A percentile compares a stretch with the other conserved stretches of the same genome.
These are phyloP conservation scores for Rhodamnia argentea DNA, from an alignment of 345 rosid species.

Conservation along the genomic window DNA sequence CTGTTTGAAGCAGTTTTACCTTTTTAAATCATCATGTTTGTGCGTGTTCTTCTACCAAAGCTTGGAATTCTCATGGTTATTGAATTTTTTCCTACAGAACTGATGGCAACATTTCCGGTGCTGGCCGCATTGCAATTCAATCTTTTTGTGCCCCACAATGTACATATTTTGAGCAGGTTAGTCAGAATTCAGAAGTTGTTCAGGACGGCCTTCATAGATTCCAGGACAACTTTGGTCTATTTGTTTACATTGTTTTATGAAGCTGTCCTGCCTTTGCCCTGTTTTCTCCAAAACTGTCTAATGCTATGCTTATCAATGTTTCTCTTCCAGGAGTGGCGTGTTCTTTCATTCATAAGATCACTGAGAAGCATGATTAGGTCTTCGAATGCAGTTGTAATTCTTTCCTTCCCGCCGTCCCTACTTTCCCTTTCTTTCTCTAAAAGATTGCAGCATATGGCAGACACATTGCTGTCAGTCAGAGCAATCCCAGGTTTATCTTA, in stretches of 20 bases:
- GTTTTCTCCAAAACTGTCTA: neutral
- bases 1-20: neutral
- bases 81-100: neutral
- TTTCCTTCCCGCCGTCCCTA: conserved; percentile 66
- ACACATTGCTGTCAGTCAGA: conserved; percentile 73
- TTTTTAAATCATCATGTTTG: neutral
- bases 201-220: neutral
- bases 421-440: conserved; percentile 58
- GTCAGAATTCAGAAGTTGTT: neutral
- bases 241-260: neutral
- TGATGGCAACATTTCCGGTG: conserved; percentile 31
- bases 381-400: conserved; percentile 72
- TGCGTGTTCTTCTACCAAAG: neutral
- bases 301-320: neutral
- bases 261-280: neutral
- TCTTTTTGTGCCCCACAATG: conserved; percentile 88
- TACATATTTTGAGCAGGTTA: conserved; percentile 54
- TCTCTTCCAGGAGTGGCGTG: conserved; percentile 63
- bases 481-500: conserved; percentile 63
- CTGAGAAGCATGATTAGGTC: conserved; percentile 64
- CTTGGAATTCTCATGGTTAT: neutral
- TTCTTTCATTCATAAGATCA: conserved; percentile 72
- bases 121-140: conserved; percentile 78
- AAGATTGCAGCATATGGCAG: conserved; percentile 89
- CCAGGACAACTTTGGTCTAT: neutral